Evolutionary conservation across 139 green algal species (phyloP).

Genomic region (Asterochloris erici): DNA sequence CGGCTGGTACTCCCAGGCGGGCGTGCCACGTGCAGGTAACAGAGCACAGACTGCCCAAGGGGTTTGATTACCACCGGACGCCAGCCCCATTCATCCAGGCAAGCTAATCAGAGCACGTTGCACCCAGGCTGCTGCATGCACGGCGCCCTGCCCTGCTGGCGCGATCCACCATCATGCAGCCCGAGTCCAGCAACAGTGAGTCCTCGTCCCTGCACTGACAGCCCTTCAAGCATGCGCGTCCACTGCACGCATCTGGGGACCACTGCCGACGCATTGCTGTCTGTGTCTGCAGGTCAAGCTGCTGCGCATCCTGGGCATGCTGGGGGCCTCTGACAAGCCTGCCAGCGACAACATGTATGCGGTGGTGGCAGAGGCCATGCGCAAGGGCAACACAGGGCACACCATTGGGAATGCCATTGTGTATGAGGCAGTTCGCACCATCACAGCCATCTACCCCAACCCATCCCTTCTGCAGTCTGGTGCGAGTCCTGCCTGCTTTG

Average conservation of each 20-base stretch:
- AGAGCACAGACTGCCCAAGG: slow-evolving; percentile 86
- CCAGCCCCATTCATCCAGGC: slow-evolving; percentile 98
- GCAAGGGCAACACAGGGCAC: slow-evolving; percentile 48
- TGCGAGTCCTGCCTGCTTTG: slow-evolving; percentile 10
- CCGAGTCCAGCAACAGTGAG: too few species aligned
- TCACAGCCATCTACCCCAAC: slow-evolving; percentile 88
- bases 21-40: slow-evolving; percentile 41
- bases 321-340: slow-evolving; percentile 76
- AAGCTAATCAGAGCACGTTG: background rate
- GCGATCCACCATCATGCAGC: too few species aligned
- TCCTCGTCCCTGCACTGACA: background rate
- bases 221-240: background rate
- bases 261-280: too few species aligned
- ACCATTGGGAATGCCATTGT: slow-evolving; percentile 88
- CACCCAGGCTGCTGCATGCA: too few species aligned
- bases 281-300: slow-evolving; percentile 82
- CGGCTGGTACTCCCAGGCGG: background rate
- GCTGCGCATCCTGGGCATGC: slow-evolving; percentile 79
- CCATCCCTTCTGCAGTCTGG: slow-evolving; percentile 69
- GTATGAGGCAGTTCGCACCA: slow-evolving; percentile 86
- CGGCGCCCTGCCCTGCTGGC: too few species aligned
- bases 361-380: slow-evolving; percentile 63
- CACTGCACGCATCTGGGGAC: background rate
- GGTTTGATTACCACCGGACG: slow-evolving; percentile 93
- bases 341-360: slow-evolving; percentile 84